Base-by-base conservation (phyloP, 495 filamentous ascomycete genomes). In the Aspergillus ostianus region DNA sequence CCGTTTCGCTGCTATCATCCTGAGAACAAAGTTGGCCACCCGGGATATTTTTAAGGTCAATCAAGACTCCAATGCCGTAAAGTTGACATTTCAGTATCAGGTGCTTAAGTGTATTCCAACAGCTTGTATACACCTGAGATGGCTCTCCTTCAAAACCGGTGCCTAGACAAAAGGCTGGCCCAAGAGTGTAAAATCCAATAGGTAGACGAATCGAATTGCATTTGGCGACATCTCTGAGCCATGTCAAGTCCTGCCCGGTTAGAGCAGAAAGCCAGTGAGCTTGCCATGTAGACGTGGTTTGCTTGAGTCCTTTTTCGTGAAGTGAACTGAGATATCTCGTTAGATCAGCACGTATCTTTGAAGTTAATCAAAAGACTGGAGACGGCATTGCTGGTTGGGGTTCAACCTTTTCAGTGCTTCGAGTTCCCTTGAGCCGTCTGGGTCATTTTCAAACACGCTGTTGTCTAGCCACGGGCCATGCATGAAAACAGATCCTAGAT, bases 11-110 rank as follows among this genome's bases (percentile, higher is more conserved):
- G 54, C 72, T 70, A n/a, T 76, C 77, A 64, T 85, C 82, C 1
- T 76, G 75, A 20, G 74, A 64, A 17, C 52, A 53, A 61, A 84
- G 84, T 4, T 80, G 80, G 17, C 82, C 81, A 7, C 83, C 81
- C n/a, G 81, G 81, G 9, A 83, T 64, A 32, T 74, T 82, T 53
- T 86, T 83, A 8, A 85, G 68, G 60, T 85, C 83, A 36, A 86
- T 61, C 17, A 86, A 63, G 2, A 80, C 73, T 18, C 80, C 81
- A 48, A 85, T 79, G 6, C 80, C 79, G 46, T 74, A 66, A 9
- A 59, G 49, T 20, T 70, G 62, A 20, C 80, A 76, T 8, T 74
- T 64, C 2, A 59, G 47, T 3, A 83, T 70, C 9, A 85, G 64
- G 9, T 64, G 58, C 51, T 71, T 72, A 17, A 80, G 69, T n/a